Base-by-base conservation (phyloP, 2,329 filamentous ascomycete genomes). In the Tolypocladium amazonense region DNA sequence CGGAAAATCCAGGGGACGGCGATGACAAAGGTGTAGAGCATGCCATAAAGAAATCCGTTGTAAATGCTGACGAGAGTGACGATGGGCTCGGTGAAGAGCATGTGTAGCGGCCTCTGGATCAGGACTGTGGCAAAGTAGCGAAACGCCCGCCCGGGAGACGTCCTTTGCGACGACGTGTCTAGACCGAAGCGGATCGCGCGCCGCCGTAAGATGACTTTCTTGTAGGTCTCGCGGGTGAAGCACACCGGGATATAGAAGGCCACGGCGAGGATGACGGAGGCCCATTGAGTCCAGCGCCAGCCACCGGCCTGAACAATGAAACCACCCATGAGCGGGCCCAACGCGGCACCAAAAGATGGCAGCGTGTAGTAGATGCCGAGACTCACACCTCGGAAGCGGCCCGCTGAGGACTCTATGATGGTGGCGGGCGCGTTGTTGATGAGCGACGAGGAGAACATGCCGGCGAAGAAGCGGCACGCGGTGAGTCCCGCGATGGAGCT, bases 81-180 rank as follows among this genome's bases (percentile, higher is more conserved):
- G 65, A 90, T 90, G 2, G 88, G 88, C 68, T 90, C 88, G 59
- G 76, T 75, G 76, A 90, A 87, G 9, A 90, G 79, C 58, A 90
- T 78, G 54, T 87, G 75, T 85, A 87, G 88, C 1, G 88, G 88
- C 3, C 88, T 79, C 56, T 80, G 76, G 63, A 84, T 81, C 60
- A 80, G 69, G 62, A 78, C 79, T 58, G 81, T 69, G 18, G 67
- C 64, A 59, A 69, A 69, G 57, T 67, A 64, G 23, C 67, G 62
- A 57, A 69, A 65, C 39, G 66, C 65, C 4, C 65, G 60, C 8
- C 64, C 65, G 0, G 66, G 63, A 2, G 67, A 67, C 6, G 66
- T 66, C 20, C 63, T 60, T 61, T 67, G 66, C 20, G 67, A 69
- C 18, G 66, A 64, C 11, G 67, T 63, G 54, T 69, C 68, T 41